Conservation (phyloP, 352 stramenopile species). For the Aphanomyces euteiches region DNA sequence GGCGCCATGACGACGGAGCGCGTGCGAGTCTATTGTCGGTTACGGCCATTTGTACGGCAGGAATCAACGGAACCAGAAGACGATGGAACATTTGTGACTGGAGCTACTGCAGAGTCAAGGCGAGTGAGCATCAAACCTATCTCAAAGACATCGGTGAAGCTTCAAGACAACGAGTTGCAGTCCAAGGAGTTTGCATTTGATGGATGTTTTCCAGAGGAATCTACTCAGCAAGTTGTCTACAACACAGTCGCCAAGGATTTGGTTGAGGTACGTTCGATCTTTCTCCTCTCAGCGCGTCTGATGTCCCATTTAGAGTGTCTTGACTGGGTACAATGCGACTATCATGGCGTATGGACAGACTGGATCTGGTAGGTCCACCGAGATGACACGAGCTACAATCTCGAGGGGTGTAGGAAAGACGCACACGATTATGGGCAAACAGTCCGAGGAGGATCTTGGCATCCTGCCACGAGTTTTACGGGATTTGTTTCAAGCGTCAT, state of each 20-base stretch:
- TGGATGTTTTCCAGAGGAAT: conserved; percentile 42
- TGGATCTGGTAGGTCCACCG: conserved; percentile 6
- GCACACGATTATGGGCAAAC: conserved; percentile 59
- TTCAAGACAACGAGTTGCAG: conserved; percentile 29
- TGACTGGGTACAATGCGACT: conserved; percentile 63
- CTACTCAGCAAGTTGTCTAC: conserved; percentile 51
- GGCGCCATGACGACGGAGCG: conserved; percentile 35
- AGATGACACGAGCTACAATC: neutral
- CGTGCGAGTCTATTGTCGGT: conserved; percentile 66
- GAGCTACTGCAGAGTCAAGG: conserved; percentile 26
- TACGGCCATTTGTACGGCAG: conserved; percentile 54
- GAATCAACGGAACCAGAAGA: conserved; percentile 38
- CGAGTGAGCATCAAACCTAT: conserved; percentile 18
- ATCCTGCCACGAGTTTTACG: conserved; percentile 61
- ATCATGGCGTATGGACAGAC: conserved; percentile 70
- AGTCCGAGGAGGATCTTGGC: conserved; percentile 43
- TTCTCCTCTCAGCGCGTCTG: neutral
- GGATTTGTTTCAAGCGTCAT: conserved; percentile 43
- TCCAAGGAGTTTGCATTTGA: conserved; percentile 60
- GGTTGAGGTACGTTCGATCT: conserved; percentile 32
- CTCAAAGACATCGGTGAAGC: conserved; percentile 31
- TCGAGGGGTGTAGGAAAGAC: conserved; percentile 51
- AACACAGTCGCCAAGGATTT: conserved; percentile 47
- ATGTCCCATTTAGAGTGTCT: conserved; percentile 38
- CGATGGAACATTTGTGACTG: conserved; percentile 57